Conservation (phyloP, 1,284 basidiomycete species). For the Chalciporus sp. region DNA sequence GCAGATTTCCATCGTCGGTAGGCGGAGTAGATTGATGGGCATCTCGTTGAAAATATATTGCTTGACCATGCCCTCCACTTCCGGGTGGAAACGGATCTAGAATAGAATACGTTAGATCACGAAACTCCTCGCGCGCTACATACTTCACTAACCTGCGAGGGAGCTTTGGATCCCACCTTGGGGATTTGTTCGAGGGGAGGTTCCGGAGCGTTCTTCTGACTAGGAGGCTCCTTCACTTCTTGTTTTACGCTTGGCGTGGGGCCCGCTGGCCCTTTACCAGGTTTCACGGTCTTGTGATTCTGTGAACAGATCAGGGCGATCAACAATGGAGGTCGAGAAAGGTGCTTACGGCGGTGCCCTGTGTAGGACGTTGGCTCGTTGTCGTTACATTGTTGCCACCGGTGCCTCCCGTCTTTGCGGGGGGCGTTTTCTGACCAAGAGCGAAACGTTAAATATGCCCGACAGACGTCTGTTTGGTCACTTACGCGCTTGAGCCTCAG, state of each 20-base stretch:
- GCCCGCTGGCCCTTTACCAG: neutral
- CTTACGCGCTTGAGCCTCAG: neutral
- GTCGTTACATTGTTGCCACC: neutral
- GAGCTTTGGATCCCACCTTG: neutral
- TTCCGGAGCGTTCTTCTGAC: neutral
- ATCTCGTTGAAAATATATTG: slow-evolving; percentile 7
- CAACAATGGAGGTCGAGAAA: neutral
- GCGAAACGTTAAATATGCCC: neutral
- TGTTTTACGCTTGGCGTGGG: neutral
- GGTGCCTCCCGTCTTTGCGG: neutral
- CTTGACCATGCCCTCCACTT: neutral
- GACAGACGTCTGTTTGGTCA: neutral
- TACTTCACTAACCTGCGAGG: neutral
- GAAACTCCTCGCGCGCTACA: neutral
- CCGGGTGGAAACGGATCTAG: neutral
- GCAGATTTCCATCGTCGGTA: neutral
- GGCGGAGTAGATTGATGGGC: slow-evolving; percentile 6
- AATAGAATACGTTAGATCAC: neutral
- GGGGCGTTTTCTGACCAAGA: neutral
- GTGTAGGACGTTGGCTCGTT: neutral
- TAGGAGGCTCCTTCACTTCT: neutral
- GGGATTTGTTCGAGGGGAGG: neutral
- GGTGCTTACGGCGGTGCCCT: neutral
- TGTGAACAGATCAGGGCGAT: neutral
- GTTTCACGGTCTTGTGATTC: neutral